phyloP scores from a whole-genome alignment of 78 protist genomes.

The Polysphondylium violaceum region DNA sequence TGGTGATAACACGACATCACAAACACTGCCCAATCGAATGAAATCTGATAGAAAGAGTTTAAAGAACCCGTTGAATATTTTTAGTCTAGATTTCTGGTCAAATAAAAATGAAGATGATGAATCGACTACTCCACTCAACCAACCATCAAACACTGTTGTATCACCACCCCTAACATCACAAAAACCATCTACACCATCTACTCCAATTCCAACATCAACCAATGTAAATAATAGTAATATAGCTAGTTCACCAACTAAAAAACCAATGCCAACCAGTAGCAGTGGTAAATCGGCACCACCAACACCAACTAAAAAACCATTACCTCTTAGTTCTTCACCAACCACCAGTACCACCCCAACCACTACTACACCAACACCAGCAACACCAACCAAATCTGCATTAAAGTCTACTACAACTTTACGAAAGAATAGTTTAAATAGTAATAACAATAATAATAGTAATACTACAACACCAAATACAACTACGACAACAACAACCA shows the following conservation, averaged over 20 bases:
- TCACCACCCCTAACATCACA: conserved; percentile 5
- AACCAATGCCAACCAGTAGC: neutral
- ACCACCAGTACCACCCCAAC: neutral
- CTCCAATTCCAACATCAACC: neutral
- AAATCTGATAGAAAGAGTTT: conserved; percentile 32
- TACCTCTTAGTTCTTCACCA: conserved; percentile 20
- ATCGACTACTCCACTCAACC: neutral
- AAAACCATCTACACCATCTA: neutral
- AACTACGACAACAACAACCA: neutral
- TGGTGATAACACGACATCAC: neutral
- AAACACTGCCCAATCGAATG: conserved; percentile 18
- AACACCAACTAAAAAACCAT: conserved; percentile 12
- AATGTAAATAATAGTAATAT: neutral
- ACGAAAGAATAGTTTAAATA: too few relatives aligned
- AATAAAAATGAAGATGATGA: conserved; percentile 5
- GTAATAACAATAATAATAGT: too few relatives aligned
- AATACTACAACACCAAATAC: too few relatives aligned
- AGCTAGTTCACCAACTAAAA: neutral
- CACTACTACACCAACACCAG: neutral
- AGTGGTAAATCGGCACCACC: neutral
- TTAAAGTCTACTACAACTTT: too few relatives aligned
- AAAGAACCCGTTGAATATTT: conserved; percentile 37
- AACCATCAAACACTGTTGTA: conserved; percentile 6
- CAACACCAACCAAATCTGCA: too few relatives aligned
- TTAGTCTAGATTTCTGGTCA: conserved; percentile 21